Percentiles rank a stretch among this genome's conserved stretches.
Evolutionary conservation across 441 rosid species (phyloP).

Genomic region (Syzygium syzygioides): DNA sequence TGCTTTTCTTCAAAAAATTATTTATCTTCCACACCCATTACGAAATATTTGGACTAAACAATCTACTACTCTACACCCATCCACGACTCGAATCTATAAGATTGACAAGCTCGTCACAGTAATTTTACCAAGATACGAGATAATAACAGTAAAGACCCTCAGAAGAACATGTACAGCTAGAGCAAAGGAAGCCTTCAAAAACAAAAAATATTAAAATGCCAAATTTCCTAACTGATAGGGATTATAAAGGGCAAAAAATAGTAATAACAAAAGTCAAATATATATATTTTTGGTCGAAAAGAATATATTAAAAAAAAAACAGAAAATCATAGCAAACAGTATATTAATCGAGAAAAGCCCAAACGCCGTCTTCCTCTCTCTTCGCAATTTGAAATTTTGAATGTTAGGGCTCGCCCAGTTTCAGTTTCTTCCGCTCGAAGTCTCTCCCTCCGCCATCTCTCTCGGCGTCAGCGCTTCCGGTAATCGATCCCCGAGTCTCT

Average conservation of each 20-base stretch:
- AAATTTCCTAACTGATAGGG: background rate
- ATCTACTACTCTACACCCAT: no score
- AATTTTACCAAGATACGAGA: background rate
- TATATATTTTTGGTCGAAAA: background rate
- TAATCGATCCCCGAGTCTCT: background rate
- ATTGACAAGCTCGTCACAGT: rapidly evolving
- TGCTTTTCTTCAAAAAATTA: no score
- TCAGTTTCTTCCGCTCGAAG: background rate
- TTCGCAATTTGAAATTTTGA: background rate
- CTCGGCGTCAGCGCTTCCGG: background rate
- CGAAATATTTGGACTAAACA: background rate
- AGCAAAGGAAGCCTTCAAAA: background rate
- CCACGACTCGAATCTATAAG: rapidly evolving
- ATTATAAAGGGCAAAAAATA: background rate
- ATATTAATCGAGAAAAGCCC: background rate
- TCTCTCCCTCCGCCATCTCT: background rate
- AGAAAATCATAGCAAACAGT: background rate
- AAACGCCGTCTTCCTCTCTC: background rate
- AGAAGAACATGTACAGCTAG: rapidly evolving
- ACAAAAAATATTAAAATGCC: background rate
- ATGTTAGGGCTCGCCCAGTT: background rate
- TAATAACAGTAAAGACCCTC: rapidly evolving
- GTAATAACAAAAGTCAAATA: background rate
- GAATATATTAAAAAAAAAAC: background rate
- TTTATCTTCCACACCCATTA: background rate